Evolutionary conservation across 768 basidiomycete species (phyloP), one percentile per base, ranked within the genome.

Genomic region (Lanmaoa pseudosensibilis): DNA sequence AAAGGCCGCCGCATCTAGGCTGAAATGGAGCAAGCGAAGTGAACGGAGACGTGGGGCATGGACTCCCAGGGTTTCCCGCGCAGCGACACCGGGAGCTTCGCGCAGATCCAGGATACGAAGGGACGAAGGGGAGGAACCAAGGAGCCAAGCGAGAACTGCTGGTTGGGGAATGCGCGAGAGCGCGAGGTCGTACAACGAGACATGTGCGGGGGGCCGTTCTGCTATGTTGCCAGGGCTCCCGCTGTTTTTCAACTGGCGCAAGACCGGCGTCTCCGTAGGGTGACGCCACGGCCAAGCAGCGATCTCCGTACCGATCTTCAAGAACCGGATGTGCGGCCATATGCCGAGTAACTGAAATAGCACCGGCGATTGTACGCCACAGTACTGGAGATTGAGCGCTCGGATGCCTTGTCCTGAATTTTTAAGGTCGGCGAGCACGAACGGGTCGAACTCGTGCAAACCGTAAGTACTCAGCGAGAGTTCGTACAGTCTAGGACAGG

Each of bases 281-380:
- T 50, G 39, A 2, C 66, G 58, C 44, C 74, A 74, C 3, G 76
- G 76, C 15, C 65, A 62, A 1, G 71, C 72, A 16, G 63, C 73
- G 39, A 78, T 67, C 54, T 78, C 77, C 6, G 69, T 60, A 6
- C 72, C 75, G 23, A 80, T 48, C 38, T 69, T 70, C 52, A 81
- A 69, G 60, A 75, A 77, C 21, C 61, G 66, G 52, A 80, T 57
- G 19, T 57, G 63, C 0, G 75, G 73, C 68, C 77, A 76, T 38
- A 77, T 67, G 0, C 58, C 60, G 19, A 80, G 63, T 0, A 81
- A 65, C 48, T 80, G 74, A 49, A 76, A 81, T 6, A 79, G 58
- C 21, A 79, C 65, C 16, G 77, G 76, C 7, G 78, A 78, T 62
- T 78, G 77, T 1, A 76, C 65, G 43, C 77, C 74, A 52, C 73